phyloP scores from a whole-genome alignment of 1,284 basidiomycete genomes.

The Trametes polyzona region DNA sequence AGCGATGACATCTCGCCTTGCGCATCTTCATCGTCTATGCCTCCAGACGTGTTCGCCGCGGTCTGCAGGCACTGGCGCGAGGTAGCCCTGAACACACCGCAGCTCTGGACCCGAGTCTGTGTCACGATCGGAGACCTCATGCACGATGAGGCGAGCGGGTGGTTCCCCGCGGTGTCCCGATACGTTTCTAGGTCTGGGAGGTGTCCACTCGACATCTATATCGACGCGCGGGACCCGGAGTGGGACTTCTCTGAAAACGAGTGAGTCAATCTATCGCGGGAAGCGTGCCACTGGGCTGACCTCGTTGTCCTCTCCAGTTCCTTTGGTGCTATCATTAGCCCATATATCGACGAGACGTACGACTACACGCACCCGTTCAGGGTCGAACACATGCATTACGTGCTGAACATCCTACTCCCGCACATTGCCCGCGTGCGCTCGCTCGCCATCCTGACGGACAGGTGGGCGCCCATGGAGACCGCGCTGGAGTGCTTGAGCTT shows the following conservation, averaged over 20 bases:
- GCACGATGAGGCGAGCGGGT: conserved; percentile 11
- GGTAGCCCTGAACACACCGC: conserved; percentile 49
- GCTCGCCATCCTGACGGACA: conserved; percentile 54
- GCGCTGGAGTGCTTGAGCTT: conserved; percentile 47
- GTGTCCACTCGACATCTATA: conserved; percentile 53
- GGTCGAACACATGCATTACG: conserved; percentile 44
- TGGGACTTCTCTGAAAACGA: conserved; percentile 55
- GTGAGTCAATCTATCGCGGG: conserved; percentile 37
- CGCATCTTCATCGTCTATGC: conserved; percentile 41
- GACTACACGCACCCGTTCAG: conserved; percentile 45
- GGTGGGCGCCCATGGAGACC: conserved; percentile 53
- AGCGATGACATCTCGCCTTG: conserved; percentile 39
- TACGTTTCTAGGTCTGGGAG: conserved; percentile 49
- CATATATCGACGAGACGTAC: conserved; percentile 26
- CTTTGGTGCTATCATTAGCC: conserved; percentile 20
- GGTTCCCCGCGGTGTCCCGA: conserved; percentile 36
- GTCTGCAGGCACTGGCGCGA: conserved; percentile 55
- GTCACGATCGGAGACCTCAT: conserved; percentile 42
- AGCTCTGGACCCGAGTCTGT: conserved; percentile 57
- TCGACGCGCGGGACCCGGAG: conserved; percentile 56
- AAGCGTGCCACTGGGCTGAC: not conserved
- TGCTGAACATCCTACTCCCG: conserved; percentile 48
- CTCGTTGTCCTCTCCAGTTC: conserved; percentile 9
- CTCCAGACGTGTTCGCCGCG: conserved; percentile 46
- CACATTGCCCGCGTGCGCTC: conserved; percentile 55